phyloP scores from a whole-genome alignment of 345 rosid genomes.

The Microcos paniculata region DNA sequence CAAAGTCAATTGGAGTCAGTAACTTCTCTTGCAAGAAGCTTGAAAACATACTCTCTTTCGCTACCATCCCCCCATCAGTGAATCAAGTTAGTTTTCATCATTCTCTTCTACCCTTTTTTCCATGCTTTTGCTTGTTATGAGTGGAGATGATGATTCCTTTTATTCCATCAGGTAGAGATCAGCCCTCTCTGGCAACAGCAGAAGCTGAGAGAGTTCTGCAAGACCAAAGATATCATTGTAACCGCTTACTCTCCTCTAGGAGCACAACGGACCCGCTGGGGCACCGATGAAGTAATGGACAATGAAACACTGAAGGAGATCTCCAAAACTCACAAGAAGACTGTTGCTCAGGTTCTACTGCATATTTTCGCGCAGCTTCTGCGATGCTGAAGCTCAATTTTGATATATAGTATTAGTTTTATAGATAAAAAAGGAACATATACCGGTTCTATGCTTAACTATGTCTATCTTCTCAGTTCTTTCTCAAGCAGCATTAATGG shows the following conservation, averaged over 20 bases:
- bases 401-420: neutral
- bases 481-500: neutral
- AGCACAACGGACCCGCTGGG: slow-evolving; percentile 61
- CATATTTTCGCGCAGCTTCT: neutral
- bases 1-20: slow-evolving; percentile 24
- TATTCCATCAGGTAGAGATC: slow-evolving; percentile 57
- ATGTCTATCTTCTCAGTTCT: neutral
- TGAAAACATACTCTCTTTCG: slow-evolving; percentile 9
- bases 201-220: slow-evolving; percentile 59
- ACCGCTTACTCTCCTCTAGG: slow-evolving; percentile 70
- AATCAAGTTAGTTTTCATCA: slow-evolving; percentile 16
- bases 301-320: slow-evolving; percentile 57
- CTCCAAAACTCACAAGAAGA: slow-evolving; percentile 60
- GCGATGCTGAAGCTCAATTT: neutral
- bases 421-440: neutral
- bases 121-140: neutral
- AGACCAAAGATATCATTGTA: slow-evolving; percentile 43
- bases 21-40: slow-evolving; percentile 26
- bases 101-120: neutral
- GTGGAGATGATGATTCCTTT: neutral
- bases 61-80: slow-evolving; percentile 23
- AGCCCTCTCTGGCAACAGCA: slow-evolving; percentile 88
- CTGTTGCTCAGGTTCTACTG: slow-evolving; percentile 61
- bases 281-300: slow-evolving; percentile 59
- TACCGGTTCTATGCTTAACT: neutral